Conservation (phyloP, 2,329 filamentous ascomycete species). For the Knoxdaviesia capensis region DNA sequence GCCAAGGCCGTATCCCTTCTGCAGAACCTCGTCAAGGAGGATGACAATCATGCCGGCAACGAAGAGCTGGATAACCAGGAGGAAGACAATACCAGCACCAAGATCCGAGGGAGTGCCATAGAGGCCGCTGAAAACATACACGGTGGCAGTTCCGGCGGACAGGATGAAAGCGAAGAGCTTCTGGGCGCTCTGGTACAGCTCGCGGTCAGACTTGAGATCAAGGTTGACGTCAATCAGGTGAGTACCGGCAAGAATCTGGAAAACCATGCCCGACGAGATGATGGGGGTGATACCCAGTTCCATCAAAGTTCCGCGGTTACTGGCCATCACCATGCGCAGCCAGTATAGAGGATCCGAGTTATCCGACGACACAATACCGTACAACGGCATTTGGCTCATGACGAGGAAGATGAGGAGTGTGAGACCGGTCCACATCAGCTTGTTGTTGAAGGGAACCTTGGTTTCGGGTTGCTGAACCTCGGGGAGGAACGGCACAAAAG, state of each 20-base stretch:
- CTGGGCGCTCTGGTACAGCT: slow-evolving; percentile 98
- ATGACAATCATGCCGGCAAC: slow-evolving; percentile 97
- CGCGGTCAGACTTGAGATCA: slow-evolving; percentile 97
- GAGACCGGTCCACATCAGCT: slow-evolving; percentile 85
- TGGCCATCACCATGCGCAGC: slow-evolving; percentile 99
- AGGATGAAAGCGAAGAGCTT: slow-evolving; percentile 97
- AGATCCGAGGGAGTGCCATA: slow-evolving; percentile 95
- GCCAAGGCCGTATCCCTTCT: slow-evolving; percentile 97
- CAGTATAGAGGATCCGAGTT: slow-evolving; percentile 98
- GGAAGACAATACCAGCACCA: slow-evolving; percentile 92
- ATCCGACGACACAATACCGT: slow-evolving; percentile 97
- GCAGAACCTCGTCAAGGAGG: slow-evolving; percentile 92
- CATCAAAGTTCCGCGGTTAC: slow-evolving; percentile 93
- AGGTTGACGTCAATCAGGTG: slow-evolving; percentile 99
- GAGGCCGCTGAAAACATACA: slow-evolving; percentile 95
- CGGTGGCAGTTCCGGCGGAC: slow-evolving; percentile 90
- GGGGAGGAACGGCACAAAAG: slow-evolving; percentile 96
- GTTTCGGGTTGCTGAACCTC: slow-evolving; percentile 98
- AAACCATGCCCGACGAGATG: slow-evolving; percentile 99
- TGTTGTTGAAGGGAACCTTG: slow-evolving; percentile 97
- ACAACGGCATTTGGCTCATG: slow-evolving; percentile 99
- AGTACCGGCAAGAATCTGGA: slow-evolving; percentile 97
- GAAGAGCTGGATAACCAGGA: slow-evolving; percentile 93
- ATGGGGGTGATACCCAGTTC: slow-evolving; percentile 95
- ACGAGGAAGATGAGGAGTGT: slow-evolving; percentile 97